A percentile compares a stretch with the other conserved stretches of the same genome.
Evolutionary conservation across 2,329 filamentous ascomycete genomes (phyloP).

Genomic region (Truncatella angustata): DNA sequence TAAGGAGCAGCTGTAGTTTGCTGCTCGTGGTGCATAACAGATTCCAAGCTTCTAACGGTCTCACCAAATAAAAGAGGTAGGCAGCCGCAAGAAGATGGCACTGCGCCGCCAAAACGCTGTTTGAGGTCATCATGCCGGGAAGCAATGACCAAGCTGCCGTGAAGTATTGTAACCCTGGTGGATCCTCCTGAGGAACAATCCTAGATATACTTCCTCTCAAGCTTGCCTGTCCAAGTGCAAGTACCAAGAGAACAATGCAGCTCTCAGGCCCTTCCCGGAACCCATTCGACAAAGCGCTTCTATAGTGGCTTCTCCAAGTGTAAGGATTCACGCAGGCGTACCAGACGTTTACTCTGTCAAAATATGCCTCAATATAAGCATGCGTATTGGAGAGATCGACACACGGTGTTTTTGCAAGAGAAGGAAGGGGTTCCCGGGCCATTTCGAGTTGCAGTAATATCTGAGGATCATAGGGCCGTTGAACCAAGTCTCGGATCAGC

Average conservation of each 20-base stretch:
- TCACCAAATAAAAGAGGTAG: constrained; percentile 79
- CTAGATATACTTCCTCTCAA: constrained; percentile 73
- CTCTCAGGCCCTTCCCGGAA: constrained; percentile 79
- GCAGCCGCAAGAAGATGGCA: constrained; percentile 79
- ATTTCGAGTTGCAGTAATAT: constrained; percentile 81
- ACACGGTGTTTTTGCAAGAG: constrained; percentile 61
- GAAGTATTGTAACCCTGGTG: constrained; percentile 76
- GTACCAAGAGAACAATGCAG: constrained; percentile 76
- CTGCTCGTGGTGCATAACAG: constrained; percentile 76
- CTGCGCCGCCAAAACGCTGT: constrained; percentile 74
- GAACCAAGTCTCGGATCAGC: constrained; percentile 74
- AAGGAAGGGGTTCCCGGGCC: constrained; percentile 71
- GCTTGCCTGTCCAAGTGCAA: constrained; percentile 75
- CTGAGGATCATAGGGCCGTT: constrained; percentile 74
- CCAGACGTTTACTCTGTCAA: constrained; percentile 79
- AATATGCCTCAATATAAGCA: constrained; percentile 76
- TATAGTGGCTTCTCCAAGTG: constrained; percentile 74
- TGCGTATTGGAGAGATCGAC: constrained; percentile 73
- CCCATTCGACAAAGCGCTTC: constrained; percentile 69
- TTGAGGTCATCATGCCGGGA: constrained; percentile 76
- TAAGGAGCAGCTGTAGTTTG: constrained; percentile 76
- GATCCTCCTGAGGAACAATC: constrained; percentile 65
- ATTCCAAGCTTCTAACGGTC: constrained; percentile 81
- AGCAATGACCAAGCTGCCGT: constrained; percentile 76
- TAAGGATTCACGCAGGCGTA: constrained; percentile 84